Base-by-base conservation (phyloP, 805 yeast genomes). In the Kodamaea hsintzibuensis region DNA sequence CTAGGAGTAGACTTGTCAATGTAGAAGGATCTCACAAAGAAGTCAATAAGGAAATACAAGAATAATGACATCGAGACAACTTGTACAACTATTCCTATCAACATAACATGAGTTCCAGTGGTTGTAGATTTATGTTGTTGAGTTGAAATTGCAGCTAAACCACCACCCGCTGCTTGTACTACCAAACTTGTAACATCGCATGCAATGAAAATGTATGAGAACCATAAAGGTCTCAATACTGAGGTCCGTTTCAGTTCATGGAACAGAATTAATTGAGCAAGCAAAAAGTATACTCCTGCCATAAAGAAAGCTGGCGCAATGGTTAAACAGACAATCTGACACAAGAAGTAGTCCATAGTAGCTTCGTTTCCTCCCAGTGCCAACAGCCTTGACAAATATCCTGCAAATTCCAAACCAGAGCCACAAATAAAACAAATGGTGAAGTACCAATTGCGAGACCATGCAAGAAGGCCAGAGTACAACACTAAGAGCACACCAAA, bases 81-180 rank as follows among this genome's bases (percentile, higher is more conserved):
- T 48, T 64, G 68, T 47, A 62, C 52, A 44, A 52, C 30, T 9
- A 64, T 56, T 9, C 67, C 66, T 5, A 56, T 61, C 25, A 62
- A 52, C 68, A 64, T 64, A 50, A 57, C 54, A 50, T 56, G 49
- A 12, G 61, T 58, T 2, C 68, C 68, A 16, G 57, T 55, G 1
- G 22, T 42, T 2, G 57, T 33, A 44, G 43, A 40, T 13, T 42
- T 10, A 33, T 51, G 38, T 27, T 51, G 38, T 42, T 52, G 17
- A 18, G 50, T 38, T 0, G 62, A 60, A 9, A 30, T 35, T 1
- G 65, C 54, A 17, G 55, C 54, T 10, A 60, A 53, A 51, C 63
- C 60, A 5, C 62, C 68, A 1, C 66, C 66, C 1, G 60, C 62
- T 3, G 53, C 54, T 48, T 64, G 66, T 14, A 64, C 49, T 2